Conservation (phyloP, 306 rosid species). For the Delonix regia region DNA sequence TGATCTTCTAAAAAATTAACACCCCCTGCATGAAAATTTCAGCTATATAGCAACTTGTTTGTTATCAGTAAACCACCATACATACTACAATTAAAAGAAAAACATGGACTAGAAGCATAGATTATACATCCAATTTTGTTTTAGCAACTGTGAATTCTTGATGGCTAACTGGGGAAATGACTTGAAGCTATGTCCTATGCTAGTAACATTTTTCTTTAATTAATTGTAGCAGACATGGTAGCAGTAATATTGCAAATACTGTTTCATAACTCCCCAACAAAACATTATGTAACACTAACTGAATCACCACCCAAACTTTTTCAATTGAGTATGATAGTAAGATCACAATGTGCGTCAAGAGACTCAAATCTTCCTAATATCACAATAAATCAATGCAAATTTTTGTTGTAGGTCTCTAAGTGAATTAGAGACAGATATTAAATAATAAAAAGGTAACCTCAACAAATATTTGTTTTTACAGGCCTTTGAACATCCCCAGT, state of each 20-base stretch:
- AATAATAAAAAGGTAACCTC: constrained; percentile 22
- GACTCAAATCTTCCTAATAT: constrained; percentile 28
- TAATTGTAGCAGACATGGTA: not conserved
- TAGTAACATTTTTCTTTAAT: not conserved
- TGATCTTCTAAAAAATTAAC: not conserved
- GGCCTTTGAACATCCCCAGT: constrained; percentile 40
- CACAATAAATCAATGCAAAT: too few species aligned
- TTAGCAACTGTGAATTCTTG: not conserved
- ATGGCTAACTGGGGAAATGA: not conserved
- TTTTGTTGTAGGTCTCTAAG: too few species aligned
- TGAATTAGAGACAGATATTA: constrained; percentile 22
- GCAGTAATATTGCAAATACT: not conserved
- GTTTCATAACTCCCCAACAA: not conserved
- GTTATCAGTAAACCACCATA: not conserved
- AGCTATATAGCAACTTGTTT: not conserved
- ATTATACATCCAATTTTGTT: not conserved
- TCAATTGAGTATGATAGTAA: not conserved
- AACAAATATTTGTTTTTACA: constrained; percentile 41
- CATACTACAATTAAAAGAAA: not conserved
- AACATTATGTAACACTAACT: not conserved
- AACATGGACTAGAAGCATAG: not conserved
- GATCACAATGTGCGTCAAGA: not conserved
- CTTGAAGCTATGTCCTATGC: constrained; percentile 3
- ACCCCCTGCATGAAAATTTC: constrained; percentile 14
- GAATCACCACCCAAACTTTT: not conserved